Base-by-base conservation (phyloP, 2,329 filamentous ascomycete genomes). In the Colletotrichum truncatum region DNA sequence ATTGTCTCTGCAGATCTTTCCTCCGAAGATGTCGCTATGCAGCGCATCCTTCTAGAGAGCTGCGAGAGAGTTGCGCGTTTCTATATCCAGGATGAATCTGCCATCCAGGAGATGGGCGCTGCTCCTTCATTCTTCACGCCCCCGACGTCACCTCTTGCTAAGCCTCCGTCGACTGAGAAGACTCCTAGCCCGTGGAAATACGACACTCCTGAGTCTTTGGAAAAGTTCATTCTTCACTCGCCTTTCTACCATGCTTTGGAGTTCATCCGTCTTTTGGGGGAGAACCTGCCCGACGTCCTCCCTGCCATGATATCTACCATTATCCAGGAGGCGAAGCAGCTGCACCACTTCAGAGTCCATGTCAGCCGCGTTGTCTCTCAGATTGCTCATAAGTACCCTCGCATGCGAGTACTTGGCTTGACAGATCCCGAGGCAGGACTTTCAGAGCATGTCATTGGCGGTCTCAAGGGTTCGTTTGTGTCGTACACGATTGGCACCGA, bases 401-500 rank as follows among this genome's bases (percentile, higher is more conserved):
- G 62, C 21, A 67, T 71, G 68, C 58, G 66, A 8, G 58, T 71
- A 16, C 71, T 83, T 2, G 75, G 75, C 1, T 62, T 83, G 2
- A 74, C 75, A 0, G 75, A 77, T 6, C 67, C 73, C 1, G 73
- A 75, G 56, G 71, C 80, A 9, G 81, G 81, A 14, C 66, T 82
- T 30, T 72, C 73, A 0, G 69, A 72, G 39, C 69, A 74, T 25
- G 61, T 81, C 4, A 54, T 82, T 0, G 81, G 78, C 9, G 82
- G 82, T 1, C 82, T 80, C 4, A 82, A 81, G 3, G 76, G 75
- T 10, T 74, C 80, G 0, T 72, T 67, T 11, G 23, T 46, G 6
- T 59, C 65, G 3, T 79, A 78, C 60, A 73, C 69, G 1, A 74
- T 71, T 38, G 77, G 76, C 1, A 75, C 75, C 32, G 68, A 76